Percentiles rank a stretch among this genome's conserved stretches.
phyloP scores from a whole-genome alignment of 805 yeast genomes.

The Candida sanyiensis region DNA sequence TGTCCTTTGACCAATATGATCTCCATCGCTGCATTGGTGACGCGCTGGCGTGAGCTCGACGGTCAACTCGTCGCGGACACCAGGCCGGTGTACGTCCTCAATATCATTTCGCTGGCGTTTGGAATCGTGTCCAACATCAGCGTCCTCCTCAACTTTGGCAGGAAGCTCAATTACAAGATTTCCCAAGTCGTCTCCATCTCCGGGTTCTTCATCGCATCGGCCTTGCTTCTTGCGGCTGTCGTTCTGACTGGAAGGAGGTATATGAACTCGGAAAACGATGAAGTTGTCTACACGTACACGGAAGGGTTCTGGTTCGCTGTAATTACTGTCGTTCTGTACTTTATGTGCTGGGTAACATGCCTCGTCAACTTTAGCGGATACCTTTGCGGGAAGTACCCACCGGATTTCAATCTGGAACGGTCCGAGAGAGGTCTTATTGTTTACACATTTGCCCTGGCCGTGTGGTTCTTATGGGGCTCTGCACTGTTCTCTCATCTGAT shows the following conservation, averaged over 20 bases:
- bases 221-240: conserved; percentile 46
- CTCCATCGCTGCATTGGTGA: conserved; percentile 64
- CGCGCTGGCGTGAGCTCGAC: conserved; percentile 53
- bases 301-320: conserved; percentile 81
- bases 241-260: conserved; percentile 32
- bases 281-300: conserved; percentile 27
- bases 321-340: conserved; percentile 57
- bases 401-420: conserved; percentile 58
- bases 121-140: conserved; percentile 67
- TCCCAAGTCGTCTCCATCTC: conserved; percentile 58
- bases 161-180: conserved; percentile 47
- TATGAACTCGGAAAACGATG: conserved; percentile 15
- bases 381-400: conserved; percentile 52
- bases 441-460: conserved; percentile 56
- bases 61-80: conserved; percentile 31
- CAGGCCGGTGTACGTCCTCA: conserved; percentile 45
- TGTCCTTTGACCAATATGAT: conserved; percentile 77
- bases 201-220: conserved; percentile 60
- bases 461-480: conserved; percentile 73
- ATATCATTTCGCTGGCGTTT: conserved; percentile 54
- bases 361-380: conserved; percentile 60
- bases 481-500: conserved; percentile 46
- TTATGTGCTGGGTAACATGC: conserved; percentile 47
- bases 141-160: conserved; percentile 65
- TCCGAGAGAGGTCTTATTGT: conserved; percentile 71